These are phyloP conservation scores for Podospora bellae-mahoneyi DNA, from an alignment of 495 filamentous ascomycete genomes.

Conservation along the genomic window DNA sequence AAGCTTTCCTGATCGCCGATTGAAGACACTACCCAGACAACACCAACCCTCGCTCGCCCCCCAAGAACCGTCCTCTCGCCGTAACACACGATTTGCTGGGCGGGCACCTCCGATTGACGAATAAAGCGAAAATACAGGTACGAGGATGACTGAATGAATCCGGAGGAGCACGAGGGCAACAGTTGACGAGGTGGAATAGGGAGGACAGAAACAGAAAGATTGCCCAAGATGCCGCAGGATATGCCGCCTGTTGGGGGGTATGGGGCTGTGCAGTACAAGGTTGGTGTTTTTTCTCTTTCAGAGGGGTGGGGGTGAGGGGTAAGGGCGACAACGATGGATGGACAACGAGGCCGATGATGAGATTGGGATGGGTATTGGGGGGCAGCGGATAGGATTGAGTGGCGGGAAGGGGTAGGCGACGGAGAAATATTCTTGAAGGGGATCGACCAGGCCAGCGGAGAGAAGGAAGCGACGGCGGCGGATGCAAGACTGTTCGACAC, in stretches of 20 bases:
- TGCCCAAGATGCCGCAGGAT: slow-evolving; percentile 70
- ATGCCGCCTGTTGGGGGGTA: slow-evolving; percentile 95
- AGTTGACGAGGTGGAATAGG: background rate
- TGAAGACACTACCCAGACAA: background rate
- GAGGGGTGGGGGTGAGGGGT: background rate
- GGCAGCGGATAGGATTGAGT: background rate
- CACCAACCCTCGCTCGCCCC: background rate
- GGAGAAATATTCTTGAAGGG: background rate
- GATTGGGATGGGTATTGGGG: background rate
- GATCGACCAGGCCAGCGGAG: background rate
- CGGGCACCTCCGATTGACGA: background rate
- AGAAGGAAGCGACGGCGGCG: too few species aligned
- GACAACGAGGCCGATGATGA: too few species aligned
- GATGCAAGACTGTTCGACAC: too few species aligned
- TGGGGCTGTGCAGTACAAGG: slow-evolving; percentile 92
- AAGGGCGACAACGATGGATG: too few species aligned
- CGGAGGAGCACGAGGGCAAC: too few species aligned
- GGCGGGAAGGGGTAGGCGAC: background rate
- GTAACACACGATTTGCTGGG: background rate
- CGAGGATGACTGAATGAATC: background rate
- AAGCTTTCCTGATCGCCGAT: background rate
- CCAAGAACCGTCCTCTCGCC: background rate
- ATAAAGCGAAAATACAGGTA: background rate
- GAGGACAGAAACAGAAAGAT: slow-evolving; percentile 12
- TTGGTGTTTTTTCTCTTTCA: slow-evolving; percentile 37